Percentiles rank a stretch among this genome's conserved stretches.
Conservation (phyloP, 306 rosid species). For the Fragaria iinumae region DNA sequence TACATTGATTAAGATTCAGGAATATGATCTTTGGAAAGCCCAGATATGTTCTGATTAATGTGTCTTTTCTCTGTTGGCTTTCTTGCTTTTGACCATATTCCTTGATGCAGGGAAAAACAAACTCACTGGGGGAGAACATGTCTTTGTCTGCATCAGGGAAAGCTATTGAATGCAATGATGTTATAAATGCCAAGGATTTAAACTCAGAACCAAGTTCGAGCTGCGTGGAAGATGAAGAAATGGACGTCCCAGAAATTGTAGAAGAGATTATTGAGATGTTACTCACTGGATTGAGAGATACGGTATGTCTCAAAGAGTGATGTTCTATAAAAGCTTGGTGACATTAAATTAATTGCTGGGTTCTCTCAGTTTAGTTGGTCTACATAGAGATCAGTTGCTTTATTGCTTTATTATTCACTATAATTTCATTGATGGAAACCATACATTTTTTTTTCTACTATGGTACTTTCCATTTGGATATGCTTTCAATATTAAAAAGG, state of each 20-base stretch:
- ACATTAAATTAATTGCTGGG: conserved; percentile 13
- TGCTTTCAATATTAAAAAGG: neutral
- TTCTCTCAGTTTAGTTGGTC: neutral
- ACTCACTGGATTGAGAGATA: conserved; percentile 85
- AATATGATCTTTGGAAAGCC: neutral
- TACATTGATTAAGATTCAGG: neutral
- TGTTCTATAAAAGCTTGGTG: conserved; percentile 35
- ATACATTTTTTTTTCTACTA: neutral
- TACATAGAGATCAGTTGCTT: neutral
- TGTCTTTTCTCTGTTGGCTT: neutral
- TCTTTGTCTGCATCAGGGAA: conserved; percentile 44
- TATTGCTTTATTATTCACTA: conserved; percentile 10
- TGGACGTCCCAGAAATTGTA: conserved; percentile 86
- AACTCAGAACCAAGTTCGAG: conserved; percentile 36
- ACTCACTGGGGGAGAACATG: conserved; percentile 52
- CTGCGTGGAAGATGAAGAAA: conserved; percentile 64
- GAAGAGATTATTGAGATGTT: conserved; percentile 97
- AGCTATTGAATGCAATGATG: conserved; percentile 38
- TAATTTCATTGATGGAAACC: neutral
- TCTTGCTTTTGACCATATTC: conserved; percentile 32
- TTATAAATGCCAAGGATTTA: conserved; percentile 27
- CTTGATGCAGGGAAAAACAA: conserved; percentile 66
- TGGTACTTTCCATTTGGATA: neutral
- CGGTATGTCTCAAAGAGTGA: conserved; percentile 67
- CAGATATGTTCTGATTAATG: neutral